Evolutionary conservation across 2,329 filamentous ascomycete genomes (phyloP), one percentile per base, ranked within the genome.

Genomic region (Fusarium penzigii): DNA sequence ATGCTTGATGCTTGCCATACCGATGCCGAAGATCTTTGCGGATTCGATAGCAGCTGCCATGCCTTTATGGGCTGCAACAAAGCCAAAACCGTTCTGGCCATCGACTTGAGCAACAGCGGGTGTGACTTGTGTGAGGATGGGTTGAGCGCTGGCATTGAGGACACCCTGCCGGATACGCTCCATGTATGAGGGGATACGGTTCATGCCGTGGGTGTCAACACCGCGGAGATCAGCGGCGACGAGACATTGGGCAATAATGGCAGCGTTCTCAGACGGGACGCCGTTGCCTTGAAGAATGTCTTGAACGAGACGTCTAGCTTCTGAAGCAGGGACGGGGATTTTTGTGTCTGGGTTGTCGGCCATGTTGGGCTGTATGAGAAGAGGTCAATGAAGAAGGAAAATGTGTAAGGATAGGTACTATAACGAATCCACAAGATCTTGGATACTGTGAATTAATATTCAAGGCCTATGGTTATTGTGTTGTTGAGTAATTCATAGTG

Each of bases 101-200:
- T 85, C 79, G 9, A 90, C 79, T 42, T 85, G 85, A 0, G 84
- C 86, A 0, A 90, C 89, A 0, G 85, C 88, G 0, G 89, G 88
- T 0, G 89, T 92, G 44, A 85, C 70, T 57, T 87, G 78, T 0
- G 65, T 74, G 3, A 92, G 55, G 0, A 73, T 76, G 0, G 89
- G 89, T 4, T 74, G 67, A 1, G 86, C 86, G 11, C 67, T 69
- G 11, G 85, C 75, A 59, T 89, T 77, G 8, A 93, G 79, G 2
- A 89, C 86, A 2, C 85, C 85, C 64, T 86, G 79, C 3, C 87
- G 83, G 56, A 92, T 81, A 16, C 89, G 85, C 48, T 83, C 79
- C 75, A 92, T 83, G 74, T 93, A 93, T 0, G 86, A 89, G 1
- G 89, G 88, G 39, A 93, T 84, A 6, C 89, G 84, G 68, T 90